Base-by-base conservation (phyloP, 1,284 basidiomycete genomes). In the Xerocomus minutiporus region DNA sequence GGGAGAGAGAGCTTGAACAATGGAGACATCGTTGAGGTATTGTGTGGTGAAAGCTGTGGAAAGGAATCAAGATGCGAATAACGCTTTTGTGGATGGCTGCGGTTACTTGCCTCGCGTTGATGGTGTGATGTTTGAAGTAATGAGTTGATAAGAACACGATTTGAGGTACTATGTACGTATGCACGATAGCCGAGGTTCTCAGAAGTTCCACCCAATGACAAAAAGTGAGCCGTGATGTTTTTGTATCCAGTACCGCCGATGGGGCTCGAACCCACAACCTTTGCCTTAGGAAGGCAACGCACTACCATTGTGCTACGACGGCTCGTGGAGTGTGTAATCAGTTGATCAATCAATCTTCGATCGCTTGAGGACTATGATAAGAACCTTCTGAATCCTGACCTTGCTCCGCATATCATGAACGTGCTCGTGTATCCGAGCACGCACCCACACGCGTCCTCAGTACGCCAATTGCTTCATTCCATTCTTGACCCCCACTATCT, bases 401-500 rank as follows among this genome's bases (percentile, higher is more conserved):
- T 34, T 8, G 17, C 17, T 8, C n/a, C 11, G 8, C 31, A 11
- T 25, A 25, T 31, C 51, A 88, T 90, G 84, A 84, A 93, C 71
- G 86, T 93, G 17, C 80, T 93, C 52, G 80, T 93, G 40, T 92
- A 91, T 69, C 76, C 86, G 43, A 88, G 86, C 3, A 82, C 86
- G 23, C 86, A 91, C 50, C 17, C 74, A 78, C 26, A 76, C 77
- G 41, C 88, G 2, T 70, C 84, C 34, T 73, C 78, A 2, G 74
- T 84, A 60, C 77, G 81, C 2, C 67, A 84, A 34, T 65, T 75
- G 1, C 79, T 94, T 31, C 77, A 79, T 34, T 71, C 78, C 7
- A 65, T 87, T 31, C 80, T 93, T 13, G 62, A 77, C 8, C 86
- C 90, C 0, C 79, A 86, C 67, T 94, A 93, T 68, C 82, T 88